Base-by-base conservation (phyloP, 2,329 filamentous ascomycete genomes). In the Chaetomium globosum region DNA sequence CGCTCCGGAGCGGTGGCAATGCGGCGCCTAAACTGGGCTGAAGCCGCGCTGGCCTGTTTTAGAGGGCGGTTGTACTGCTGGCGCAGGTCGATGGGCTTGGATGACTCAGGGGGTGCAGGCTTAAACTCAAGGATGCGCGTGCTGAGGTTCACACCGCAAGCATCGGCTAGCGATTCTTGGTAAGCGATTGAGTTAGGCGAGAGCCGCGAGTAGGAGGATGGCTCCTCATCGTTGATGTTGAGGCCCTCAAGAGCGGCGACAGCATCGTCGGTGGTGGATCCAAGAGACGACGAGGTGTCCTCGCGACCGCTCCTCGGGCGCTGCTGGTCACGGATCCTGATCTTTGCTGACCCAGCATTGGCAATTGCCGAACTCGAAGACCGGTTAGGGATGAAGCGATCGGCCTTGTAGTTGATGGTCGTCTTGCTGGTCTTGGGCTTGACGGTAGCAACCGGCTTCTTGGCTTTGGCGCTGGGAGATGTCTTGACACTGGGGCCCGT, bases 61-160 rank as follows among this genome's bases (percentile, higher is more conserved):
- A 99, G 85, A 43, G 95, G 95, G 67, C 95, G 89, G 84, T 98
- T 99, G 86, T 99, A 99, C 78, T 99, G 95, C 68, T 95, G 92
- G 65, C 95, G 90, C 68, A 99, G 89, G 77, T 99, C 95, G 75
- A 99, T 97, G 43, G 95, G 95, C 85, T 97, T 97, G 39, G 93
- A 97, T 7, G 95, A 98, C 81, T 98, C 95, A 4, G 95, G 95
- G n/a, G 95, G 87, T 2, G 94, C 93, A 62, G 95, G 95, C 88
- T 99, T 99, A 85, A 97, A 99, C 66, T 95, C 91, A 59, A 99
- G 89, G 73, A 99, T 99, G 68, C 95, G 91, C 63, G 93, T 96
- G 82, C 93, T 96, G 68, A 96, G 86, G 75, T 88, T 94, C 68
- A 99, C 92, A 64, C 93, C 95, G 77, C 94, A 98, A 58, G 94